Evolutionary conservation across 208 protist species (phyloP), one percentile per base, ranked within the genome.

Genomic region (Crithidia expoeki): DNA sequence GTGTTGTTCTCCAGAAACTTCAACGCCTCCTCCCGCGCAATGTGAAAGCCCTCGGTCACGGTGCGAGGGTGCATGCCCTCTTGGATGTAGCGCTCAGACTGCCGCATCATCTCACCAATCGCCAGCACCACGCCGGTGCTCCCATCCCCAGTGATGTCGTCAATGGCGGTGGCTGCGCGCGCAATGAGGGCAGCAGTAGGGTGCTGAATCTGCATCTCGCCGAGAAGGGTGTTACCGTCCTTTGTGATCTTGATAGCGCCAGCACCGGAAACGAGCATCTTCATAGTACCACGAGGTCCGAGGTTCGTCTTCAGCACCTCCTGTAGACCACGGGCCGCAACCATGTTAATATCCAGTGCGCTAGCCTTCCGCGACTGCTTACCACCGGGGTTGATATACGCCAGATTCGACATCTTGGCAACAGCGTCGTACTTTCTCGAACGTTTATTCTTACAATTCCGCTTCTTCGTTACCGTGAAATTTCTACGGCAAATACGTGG

Each of bases 201-300:
- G 81, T 99, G 98, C 79, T 99, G 97, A 79, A 99, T 99, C 84
- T 99, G 99, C 98, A 99, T 99, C 80, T 99, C 98, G 42, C 99
- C 92, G 12, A 99, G 88, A 30, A 99, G 93, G 28, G 99, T 98
- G 72, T 97, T 98, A 30, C 99, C 99, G 68, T 99, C 99, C 84
- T 99, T 99, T 10, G 99, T 99, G 23, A 99, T 96, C 84, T 99
- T 99, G 59, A 99, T 99, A 55, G 99, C 94, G 27, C 99, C 99
- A 68, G 97, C 92, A 50, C 99, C 99, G 36, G 91, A 96, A 16
- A 99, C 99, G 9, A 99, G 92, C 98, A 99, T 99, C 73, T 99
- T 99, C 78, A 99, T 95, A 11, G 98, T 99, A 56, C 98, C 99
- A 75, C 96, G 98, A 36, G 99, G 99, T 2, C 99, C 99, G 19